Evolutionary conservation across 2,329 filamentous ascomycete species (phyloP), one percentile per base, ranked within the genome.

Genomic region (Blastomyces parvus): DNA sequence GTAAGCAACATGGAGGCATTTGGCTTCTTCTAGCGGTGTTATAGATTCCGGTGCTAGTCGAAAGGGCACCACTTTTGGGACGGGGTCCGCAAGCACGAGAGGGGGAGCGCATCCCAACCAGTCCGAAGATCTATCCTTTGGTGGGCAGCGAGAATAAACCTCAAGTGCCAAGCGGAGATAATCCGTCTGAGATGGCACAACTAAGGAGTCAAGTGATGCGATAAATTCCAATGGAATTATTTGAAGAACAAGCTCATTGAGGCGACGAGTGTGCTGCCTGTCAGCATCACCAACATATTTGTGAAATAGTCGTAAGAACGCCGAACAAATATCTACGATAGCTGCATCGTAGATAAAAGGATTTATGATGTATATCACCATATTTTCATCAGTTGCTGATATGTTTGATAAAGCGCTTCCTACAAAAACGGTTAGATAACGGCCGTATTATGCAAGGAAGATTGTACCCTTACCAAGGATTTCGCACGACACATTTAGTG

Each of bases 301-400:
- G 66, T 84, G 81, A 67, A 83, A 84, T 0, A 86, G 76, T 7
- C 74, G 71, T 77, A 82, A 82, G 70, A 86, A 86, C 25, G 82
- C 82, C 19, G 80, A 78, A 67, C 83, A 86, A 2, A 86, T 76
- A 65, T 84, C 80, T 72, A 65, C 78, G 27, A 77, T 68, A 42
- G 80, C 78, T 22, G 77, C 74, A 27, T 78, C 73, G 58, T 76
- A 73, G 5, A 74, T 70, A 63, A 84, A 85, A 1, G 83, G 82
- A 67, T 85, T 82, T 59, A 86, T 70, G 63, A 86, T 81, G 69
- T 85, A 86, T 57, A 87, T 76, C 42, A 87, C 80, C 55, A 83
- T 76, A 65, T 76, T 82, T 17, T 77, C 72, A 11, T 70, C 71
- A 40, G 66, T 71, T 14, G 71, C 68, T 19, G 74, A 65, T 36